phyloP scores from a whole-genome alignment of 2,329 filamentous ascomycete species.

The Cercospora sojina region DNA sequence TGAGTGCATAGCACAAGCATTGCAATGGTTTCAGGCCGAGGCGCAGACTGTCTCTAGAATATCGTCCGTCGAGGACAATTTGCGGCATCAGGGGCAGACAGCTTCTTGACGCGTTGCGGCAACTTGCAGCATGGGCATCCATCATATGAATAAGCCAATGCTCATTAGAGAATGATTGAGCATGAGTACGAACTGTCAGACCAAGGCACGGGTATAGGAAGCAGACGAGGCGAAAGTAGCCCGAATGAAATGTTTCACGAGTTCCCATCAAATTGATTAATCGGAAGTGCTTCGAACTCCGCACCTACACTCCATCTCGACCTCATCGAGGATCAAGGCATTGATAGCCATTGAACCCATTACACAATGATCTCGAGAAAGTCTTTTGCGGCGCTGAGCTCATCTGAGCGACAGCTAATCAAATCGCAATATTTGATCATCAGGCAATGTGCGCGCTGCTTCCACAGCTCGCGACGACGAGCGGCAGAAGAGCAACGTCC shows the following conservation, averaged over 20 bases:
- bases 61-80: not conserved
- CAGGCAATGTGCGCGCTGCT: conserved; percentile 28
- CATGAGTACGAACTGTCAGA: not conserved
- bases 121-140: not conserved
- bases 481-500: conserved; percentile 9
- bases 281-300: not conserved
- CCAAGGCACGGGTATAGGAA: not conserved
- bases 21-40: not conserved
- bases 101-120: not conserved
- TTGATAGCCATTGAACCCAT: not conserved
- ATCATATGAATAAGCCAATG: not conserved
- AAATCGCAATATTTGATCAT: conserved; percentile 17
- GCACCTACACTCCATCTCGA: not conserved
- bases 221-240: not conserved
- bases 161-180: not conserved
- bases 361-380: conserved; percentile 21
- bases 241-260: not conserved
- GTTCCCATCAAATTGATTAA: not conserved
- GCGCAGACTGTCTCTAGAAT: not conserved
- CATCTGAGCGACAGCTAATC: conserved; percentile 25
- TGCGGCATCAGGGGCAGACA: not conserved
- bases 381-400: conserved; percentile 21
- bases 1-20: not conserved
- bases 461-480: conserved; percentile 23
- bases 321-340: not conserved